Percentiles rank a stretch among this genome's conserved stretches.
Conservation (phyloP, 768 basidiomycete species). For the Collybiopsis confluens region DNA sequence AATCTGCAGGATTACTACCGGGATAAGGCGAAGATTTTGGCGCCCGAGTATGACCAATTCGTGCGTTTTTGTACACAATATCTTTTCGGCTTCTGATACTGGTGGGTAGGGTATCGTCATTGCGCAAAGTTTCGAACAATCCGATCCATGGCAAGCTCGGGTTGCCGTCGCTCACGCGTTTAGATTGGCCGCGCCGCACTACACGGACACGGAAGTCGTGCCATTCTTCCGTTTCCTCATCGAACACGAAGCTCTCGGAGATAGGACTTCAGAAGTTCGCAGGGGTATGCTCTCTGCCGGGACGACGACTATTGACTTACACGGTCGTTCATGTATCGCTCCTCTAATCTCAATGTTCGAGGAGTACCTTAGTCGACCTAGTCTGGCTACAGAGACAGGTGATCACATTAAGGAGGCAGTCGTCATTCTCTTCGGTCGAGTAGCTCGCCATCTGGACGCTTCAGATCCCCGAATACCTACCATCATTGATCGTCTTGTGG, state of each 20-base stretch:
- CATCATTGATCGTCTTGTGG: slow-evolving; percentile 82
- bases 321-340: slow-evolving; percentile 69
- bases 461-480: slow-evolving; percentile 72
- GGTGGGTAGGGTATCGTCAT: slow-evolving; percentile 83
- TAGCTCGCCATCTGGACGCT: slow-evolving; percentile 81
- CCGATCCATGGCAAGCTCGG: slow-evolving; percentile 86
- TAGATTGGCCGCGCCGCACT: slow-evolving; percentile 59
- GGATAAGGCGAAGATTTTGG: slow-evolving; percentile 85
- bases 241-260: slow-evolving; percentile 82
- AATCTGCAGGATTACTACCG: slow-evolving; percentile 71
- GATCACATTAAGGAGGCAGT: slow-evolving; percentile 94
- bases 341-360: slow-evolving; percentile 82
- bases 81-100: slow-evolving; percentile 4
- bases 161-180: slow-evolving; percentile 71
- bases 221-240: slow-evolving; percentile 85
- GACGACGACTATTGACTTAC: slow-evolving; percentile 73
- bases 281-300: slow-evolving; percentile 86
- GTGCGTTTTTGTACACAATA: slow-evolving; percentile 36
- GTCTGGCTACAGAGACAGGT: slow-evolving; percentile 61
- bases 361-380: slow-evolving; percentile 54
- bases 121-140: slow-evolving; percentile 75
- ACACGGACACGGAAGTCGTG: slow-evolving; percentile 57
- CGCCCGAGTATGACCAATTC: slow-evolving; percentile 91
- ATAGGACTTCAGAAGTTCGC: slow-evolving; percentile 76
- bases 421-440: slow-evolving; percentile 89